A percentile compares a stretch with the other conserved stretches of the same genome.
Conservation (phyloP, 352 stramenopile genomes). For the Phytophthora agathidicida region DNA sequence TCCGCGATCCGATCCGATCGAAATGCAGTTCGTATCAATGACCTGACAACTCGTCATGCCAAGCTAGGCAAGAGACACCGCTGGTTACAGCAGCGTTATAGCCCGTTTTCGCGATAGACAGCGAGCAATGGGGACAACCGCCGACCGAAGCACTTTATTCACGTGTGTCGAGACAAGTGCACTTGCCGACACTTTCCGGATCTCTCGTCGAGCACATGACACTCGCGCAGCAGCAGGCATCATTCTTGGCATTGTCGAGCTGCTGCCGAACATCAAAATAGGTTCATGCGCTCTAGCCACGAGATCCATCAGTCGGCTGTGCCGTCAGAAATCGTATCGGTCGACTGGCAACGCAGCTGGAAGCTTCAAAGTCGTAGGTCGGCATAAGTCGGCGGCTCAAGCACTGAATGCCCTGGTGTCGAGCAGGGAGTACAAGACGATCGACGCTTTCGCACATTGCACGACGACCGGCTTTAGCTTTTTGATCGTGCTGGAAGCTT, state of each 20-base stretch:
- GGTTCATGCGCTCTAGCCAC: conserved; percentile 7
- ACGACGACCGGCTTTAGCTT: background rate
- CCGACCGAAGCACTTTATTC: background rate
- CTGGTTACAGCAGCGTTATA: too few relatives aligned
- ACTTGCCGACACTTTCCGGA: conserved; percentile 22
- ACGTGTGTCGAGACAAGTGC: conserved; percentile 8
- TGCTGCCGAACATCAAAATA: conserved; percentile 1
- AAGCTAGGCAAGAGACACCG: too few relatives aligned
- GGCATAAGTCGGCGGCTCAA: background rate
- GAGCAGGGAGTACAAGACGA: conserved; percentile 2
- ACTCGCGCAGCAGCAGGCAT: conserved; percentile 13
- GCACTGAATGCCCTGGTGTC: background rate
- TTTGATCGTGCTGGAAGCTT: background rate
- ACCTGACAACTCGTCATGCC: too few relatives aligned
- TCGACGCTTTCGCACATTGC: conserved; percentile 12
- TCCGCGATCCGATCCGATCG: background rate
- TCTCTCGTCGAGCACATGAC: conserved; percentile 15
- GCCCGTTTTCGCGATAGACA: too few relatives aligned
- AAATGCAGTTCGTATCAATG: too few relatives aligned
- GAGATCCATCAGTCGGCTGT: conserved; percentile 14
- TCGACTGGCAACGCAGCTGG: background rate
- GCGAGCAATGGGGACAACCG: conserved; percentile 2
- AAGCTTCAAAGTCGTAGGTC: background rate
- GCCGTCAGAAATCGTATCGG: conserved; percentile 10
- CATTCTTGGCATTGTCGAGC: conserved; percentile 9